Evolutionary conservation across 2,329 filamentous ascomycete genomes (phyloP).

Genomic region (Fusarium sp.): DNA sequence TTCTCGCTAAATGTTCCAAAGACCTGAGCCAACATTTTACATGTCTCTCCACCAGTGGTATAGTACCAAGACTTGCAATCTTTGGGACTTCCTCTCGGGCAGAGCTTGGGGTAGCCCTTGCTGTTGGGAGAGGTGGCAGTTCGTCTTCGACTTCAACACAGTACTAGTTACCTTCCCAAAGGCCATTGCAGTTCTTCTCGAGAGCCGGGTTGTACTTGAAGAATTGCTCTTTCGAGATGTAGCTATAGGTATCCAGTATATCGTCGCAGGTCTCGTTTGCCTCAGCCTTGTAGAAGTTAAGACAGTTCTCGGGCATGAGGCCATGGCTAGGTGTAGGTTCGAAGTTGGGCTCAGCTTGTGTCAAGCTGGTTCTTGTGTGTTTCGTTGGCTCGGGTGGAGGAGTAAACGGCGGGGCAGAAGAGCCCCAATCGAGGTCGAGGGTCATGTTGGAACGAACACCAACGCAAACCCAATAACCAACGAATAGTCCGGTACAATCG

Average conservation of each 20-base stretch:
- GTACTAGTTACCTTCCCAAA: slow-evolving; percentile 4
- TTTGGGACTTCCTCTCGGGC: not conserved
- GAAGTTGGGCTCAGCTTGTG: rapidly evolving
- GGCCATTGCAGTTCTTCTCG: not conserved
- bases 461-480: not conserved
- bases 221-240: not conserved
- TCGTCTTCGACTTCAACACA: not conserved
- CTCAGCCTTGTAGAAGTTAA: not conserved
- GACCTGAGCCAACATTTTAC: not conserved
- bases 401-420: not conserved
- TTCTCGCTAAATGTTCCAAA: not conserved
- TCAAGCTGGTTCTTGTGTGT: rapidly evolving
- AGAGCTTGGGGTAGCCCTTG: not conserved
- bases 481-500: not conserved
- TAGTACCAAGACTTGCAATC: slow-evolving; percentile 6
- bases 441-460: rapidly evolving
- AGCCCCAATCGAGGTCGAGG: not conserved
- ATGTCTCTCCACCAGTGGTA: not conserved
- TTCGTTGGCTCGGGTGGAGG: not conserved
- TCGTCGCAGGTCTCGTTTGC: not conserved
- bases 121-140: not conserved
- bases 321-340: not conserved
- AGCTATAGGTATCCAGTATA: not conserved
- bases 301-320: not conserved
- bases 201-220: slow-evolving; percentile 3